Conservation (phyloP, 139 green algal species). For the Trebouxia sp. region DNA sequence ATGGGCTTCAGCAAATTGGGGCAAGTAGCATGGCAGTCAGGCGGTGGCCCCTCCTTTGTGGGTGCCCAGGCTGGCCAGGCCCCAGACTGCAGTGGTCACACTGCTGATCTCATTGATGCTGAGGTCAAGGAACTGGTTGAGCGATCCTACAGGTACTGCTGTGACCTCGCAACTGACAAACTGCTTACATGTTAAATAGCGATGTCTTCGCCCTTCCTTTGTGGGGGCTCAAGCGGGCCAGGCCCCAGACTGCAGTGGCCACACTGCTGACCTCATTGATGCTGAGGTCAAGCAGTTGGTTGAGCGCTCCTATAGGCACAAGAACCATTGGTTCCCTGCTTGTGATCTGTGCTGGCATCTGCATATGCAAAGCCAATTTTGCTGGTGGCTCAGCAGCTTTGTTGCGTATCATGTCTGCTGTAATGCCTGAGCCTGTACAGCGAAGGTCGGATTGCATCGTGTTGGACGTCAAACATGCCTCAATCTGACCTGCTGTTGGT, state of each 20-base stretch:
- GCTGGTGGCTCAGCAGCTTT: too few species aligned
- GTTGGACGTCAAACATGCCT: too few species aligned
- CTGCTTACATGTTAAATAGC: too few species aligned
- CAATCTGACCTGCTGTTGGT: too few species aligned
- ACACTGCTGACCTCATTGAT: slow-evolving; percentile 92
- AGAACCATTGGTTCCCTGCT: too few species aligned
- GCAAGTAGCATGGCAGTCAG: slow-evolving; percentile 79
- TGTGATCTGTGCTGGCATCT: too few species aligned
- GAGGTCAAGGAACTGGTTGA: slow-evolving; percentile 92
- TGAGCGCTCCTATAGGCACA: slow-evolving; percentile 87
- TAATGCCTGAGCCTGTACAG: too few species aligned
- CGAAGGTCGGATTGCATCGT: too few species aligned
- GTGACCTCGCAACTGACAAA: too few species aligned
- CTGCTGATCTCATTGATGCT: slow-evolving; percentile 89
- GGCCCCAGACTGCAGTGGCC: slow-evolving; percentile 71
- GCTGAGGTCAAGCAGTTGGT: slow-evolving; percentile 88
- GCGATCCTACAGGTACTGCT: slow-evolving; percentile 80
- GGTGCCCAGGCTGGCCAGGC: slow-evolving; percentile 81
- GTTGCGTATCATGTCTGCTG: too few species aligned
- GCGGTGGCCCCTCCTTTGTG: slow-evolving; percentile 84
- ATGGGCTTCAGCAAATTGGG: slow-evolving; percentile 93
- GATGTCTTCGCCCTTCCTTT: slow-evolving; percentile 87
- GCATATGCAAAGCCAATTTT: too few species aligned
- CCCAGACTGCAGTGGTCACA: slow-evolving; percentile 75
- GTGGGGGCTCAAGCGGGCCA: slow-evolving; percentile 84